Conservation (phyloP, 257 asterid genomes). For the Scutellaria barbata region DNA sequence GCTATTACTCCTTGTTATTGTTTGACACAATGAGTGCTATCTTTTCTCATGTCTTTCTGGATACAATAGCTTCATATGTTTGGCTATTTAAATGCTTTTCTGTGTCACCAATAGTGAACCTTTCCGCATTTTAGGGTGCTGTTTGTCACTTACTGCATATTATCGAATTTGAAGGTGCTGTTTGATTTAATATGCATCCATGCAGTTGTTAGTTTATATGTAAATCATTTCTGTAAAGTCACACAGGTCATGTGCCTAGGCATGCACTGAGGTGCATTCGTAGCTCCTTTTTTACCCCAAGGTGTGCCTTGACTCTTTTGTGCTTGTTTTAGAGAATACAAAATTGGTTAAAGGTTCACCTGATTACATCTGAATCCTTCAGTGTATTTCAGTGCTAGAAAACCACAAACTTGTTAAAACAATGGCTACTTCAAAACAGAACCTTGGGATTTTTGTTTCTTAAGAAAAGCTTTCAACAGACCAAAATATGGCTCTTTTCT, state of each 20-base stretch:
- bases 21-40: not conserved
- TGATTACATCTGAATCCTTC: not conserved
- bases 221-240: constrained; percentile 5
- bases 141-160: not conserved
- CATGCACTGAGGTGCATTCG: not conserved
- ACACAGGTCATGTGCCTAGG: not conserved
- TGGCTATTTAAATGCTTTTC: not conserved
- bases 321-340: not conserved
- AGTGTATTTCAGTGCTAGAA: not conserved
- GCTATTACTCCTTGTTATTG: not conserved
- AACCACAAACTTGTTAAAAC: not conserved
- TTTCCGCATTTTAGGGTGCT: not conserved
- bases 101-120: not conserved
- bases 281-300: not conserved
- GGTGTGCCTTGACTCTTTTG: not conserved
- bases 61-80: not conserved
- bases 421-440: not conserved
- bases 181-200: not conserved
- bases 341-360: not conserved
- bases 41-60: not conserved
- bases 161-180: not conserved
- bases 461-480: not conserved
- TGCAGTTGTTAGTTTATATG: not conserved
- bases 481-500: not conserved
- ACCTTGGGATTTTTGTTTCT: no score